These are phyloP conservation scores for Fragaria vesca DNA, from an alignment of 306 rosid species.

Conservation along the genomic window DNA sequence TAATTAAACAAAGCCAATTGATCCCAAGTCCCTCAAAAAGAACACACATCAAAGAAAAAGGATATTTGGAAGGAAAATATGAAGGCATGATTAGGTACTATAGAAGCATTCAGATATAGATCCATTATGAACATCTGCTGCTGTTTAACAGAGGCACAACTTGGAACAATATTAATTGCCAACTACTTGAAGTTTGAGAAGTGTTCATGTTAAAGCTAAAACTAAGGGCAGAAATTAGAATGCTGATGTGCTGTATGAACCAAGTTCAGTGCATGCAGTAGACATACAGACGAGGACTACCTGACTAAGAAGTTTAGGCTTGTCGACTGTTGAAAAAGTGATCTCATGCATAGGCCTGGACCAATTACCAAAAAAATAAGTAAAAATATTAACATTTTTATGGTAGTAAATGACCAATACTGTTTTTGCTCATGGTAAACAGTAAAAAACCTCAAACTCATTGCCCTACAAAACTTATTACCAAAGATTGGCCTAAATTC, in stretches of 20 bases:
- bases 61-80: no score
- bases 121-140: no score
- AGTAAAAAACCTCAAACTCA: background rate
- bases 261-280: slow-evolving; percentile 12
- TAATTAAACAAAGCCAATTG: no score
- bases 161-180: background rate
- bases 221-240: background rate
- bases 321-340: slow-evolving; percentile 91
- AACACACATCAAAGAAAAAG: no score
- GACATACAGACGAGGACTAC: slow-evolving; percentile 39
- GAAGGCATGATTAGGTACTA: no score
- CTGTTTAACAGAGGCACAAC: background rate
- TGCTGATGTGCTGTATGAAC: background rate
- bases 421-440: background rate
- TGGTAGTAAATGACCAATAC: background rate
- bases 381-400: background rate
- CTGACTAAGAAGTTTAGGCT: slow-evolving; percentile 97
- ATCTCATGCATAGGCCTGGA: slow-evolving; percentile 96
- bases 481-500: slow-evolving; percentile 1
- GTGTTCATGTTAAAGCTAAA: background rate
- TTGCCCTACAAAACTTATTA: slow-evolving; percentile 4
- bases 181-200: background rate
- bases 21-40: no score
- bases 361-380: slow-evolving; percentile 17
- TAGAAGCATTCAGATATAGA: no score